These are phyloP conservation scores for Lachnellula suecica DNA, from an alignment of 2,329 filamentous ascomycete genomes.

Conservation along the genomic window DNA sequence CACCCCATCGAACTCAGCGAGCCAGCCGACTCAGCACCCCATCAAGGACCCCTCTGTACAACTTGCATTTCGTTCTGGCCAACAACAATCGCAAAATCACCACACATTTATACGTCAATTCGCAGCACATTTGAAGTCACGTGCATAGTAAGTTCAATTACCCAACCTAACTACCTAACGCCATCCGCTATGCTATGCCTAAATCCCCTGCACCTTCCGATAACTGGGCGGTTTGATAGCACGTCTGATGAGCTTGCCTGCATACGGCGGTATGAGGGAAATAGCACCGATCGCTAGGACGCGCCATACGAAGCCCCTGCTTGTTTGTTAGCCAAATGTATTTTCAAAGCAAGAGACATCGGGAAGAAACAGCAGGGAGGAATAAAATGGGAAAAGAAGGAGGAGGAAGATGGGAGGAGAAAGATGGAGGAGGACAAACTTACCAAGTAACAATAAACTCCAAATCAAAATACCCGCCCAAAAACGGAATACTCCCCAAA, in stretches of 20 bases:
- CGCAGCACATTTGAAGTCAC: no score
- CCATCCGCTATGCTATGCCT: slow-evolving; percentile 9
- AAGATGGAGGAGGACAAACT: slow-evolving; percentile 33
- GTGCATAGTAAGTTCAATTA: no score
- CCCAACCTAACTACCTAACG: no score
- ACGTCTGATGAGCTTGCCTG: slow-evolving; percentile 78
- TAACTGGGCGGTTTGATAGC: slow-evolving; percentile 91
- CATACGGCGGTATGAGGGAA: slow-evolving; percentile 82
- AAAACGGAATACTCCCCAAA: slow-evolving; percentile 78
- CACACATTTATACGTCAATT: no score
- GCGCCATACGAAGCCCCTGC: slow-evolving; percentile 83
- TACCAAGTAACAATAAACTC: slow-evolving; percentile 70
- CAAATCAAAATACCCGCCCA: slow-evolving; percentile 89
- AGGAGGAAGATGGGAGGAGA: no score
- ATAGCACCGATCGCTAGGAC: slow-evolving; percentile 77
- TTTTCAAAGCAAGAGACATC: not conserved
- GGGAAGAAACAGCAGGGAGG: no score
- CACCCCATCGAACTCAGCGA: no score
- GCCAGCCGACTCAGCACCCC: no score
- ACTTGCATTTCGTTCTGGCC: no score
- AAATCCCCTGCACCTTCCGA: slow-evolving; percentile 79
- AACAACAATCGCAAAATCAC: no score
- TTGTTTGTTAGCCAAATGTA: slow-evolving; percentile 1
- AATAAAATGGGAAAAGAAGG: no score
- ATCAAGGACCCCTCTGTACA: no score